Base-by-base conservation (phyloP, 306 rosid species). In the Vicia villosa region DNA sequence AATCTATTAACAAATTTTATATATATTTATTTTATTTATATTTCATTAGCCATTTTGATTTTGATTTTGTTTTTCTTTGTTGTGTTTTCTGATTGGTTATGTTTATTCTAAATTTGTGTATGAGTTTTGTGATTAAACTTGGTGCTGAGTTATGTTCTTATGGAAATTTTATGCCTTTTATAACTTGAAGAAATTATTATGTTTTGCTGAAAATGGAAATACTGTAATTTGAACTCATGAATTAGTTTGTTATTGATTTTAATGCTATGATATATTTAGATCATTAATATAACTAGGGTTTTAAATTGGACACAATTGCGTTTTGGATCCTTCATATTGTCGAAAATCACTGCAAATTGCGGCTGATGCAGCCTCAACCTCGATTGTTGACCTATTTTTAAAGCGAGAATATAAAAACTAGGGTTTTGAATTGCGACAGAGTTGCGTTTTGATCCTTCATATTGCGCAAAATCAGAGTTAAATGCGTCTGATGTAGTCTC, bases 91-190 rank as follows among this genome's bases (percentile, higher is more conserved):
- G 47, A 69, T 60, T 28, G 66, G 9, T 54, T 38, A 8, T 74
- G 64, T 16, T 74, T 68, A 56, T 76, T 57, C 30, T 24, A 8
- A 42, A 38, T 74, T 52, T 64, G 41, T 57, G 42, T 63, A 34
- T 63, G 54, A 68, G 28, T 64, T 64, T 76, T 61, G 36, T 21
- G 36, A 8, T 36, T 10, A 59, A 75, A 76, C 8, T 41, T 72
- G 51, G 22, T 81, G 24, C 5, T 47, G 5, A 17, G 2, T 45
- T 36, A 5, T 47, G 7, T 9, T 42, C 3, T 10, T 12, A 7
- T 36, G 62, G 10, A 57, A 76, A 75, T 8, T 0, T 22, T 65
- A 24, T 32, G 22, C 4, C 15, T 37, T 71, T 19, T 63, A 17
- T 52, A 34, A 3, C 30, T 14, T 12, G 30, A 10, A 61, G 2